These are phyloP conservation scores for Macadamia tetraphylla DNA, from an alignment of 164 flowering plant species.

Conservation along the genomic window DNA sequence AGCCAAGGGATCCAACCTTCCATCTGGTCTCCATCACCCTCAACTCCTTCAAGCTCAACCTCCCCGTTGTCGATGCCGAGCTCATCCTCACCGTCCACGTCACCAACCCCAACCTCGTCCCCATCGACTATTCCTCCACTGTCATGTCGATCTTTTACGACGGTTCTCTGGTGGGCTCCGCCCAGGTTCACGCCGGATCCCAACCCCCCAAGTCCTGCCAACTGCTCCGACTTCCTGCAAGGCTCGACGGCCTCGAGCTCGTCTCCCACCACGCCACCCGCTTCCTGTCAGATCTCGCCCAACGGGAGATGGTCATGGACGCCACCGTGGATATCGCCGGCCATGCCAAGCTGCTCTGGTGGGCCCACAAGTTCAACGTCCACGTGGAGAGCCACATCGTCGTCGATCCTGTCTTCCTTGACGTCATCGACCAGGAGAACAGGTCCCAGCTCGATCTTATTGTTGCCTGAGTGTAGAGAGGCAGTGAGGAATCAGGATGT, in stretches of 20 bases:
- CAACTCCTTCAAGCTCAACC: constrained; percentile 56
- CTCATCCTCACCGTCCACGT: constrained; percentile 78
- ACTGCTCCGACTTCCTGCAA: constrained; percentile 58
- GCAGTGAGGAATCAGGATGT: no score
- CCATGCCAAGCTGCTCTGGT: constrained; percentile 63
- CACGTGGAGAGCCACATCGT: constrained; percentile 68
- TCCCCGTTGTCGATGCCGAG: constrained; percentile 66
- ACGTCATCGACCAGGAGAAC: constrained; percentile 72
- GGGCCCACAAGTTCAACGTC: constrained; percentile 58
- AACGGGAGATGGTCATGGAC: constrained; percentile 70
- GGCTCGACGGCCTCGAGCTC: constrained; percentile 55
- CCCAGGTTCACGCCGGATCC: constrained; percentile 59
- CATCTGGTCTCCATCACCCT: constrained; percentile 62
- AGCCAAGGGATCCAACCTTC: constrained; percentile 74
- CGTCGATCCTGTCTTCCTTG: constrained; percentile 79
- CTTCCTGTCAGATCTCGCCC: constrained; percentile 56
- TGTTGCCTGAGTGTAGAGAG: neutral
- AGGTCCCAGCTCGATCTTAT: constrained; percentile 38
- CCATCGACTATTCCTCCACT: constrained; percentile 65
- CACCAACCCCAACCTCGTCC: constrained; percentile 77
- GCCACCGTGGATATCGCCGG: constrained; percentile 72
- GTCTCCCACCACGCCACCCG: constrained; percentile 39
- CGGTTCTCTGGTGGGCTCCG: constrained; percentile 68
- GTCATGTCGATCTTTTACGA: constrained; percentile 73
- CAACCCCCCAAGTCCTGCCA: constrained; percentile 62